phyloP scores from a whole-genome alignment of 139 green algal species.

The Tetradesmus obliquus region DNA sequence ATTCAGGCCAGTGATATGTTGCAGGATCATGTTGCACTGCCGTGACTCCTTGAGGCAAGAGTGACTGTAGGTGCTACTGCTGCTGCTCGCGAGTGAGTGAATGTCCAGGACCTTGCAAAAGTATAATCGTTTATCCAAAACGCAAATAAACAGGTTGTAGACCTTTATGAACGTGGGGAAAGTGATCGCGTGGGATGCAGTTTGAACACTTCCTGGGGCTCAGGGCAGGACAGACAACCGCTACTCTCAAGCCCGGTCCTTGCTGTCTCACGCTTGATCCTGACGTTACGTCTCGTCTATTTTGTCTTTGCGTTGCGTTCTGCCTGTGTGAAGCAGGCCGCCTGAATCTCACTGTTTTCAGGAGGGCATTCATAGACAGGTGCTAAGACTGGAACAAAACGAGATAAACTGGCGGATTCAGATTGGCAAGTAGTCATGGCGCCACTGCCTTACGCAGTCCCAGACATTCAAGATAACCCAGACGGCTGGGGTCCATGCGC shows the following conservation, averaged over 20 bases:
- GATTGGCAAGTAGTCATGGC: slow-evolving; percentile 46
- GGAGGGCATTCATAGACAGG: neutral
- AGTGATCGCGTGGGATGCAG: neutral
- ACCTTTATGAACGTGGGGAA: neutral
- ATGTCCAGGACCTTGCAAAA: neutral
- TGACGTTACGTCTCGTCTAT: neutral
- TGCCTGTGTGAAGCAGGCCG: neutral
- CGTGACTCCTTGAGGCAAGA: neutral
- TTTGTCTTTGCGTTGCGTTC: neutral
- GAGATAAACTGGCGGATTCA: neutral
- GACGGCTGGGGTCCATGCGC: slow-evolving; percentile 67
- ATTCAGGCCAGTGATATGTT: slow-evolving; percentile 62
- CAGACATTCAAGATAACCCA: slow-evolving; percentile 83
- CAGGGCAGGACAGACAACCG: neutral
- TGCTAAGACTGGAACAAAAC: neutral
- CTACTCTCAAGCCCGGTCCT: neutral
- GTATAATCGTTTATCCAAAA: neutral
- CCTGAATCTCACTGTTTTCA: neutral
- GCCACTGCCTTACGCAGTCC: slow-evolving; percentile 71
- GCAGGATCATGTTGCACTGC: slow-evolving; percentile 59
- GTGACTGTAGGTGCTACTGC: neutral
- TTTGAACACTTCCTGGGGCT: neutral
- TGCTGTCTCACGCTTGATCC: neutral
- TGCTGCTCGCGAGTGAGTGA: neutral
- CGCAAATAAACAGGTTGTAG: neutral